phyloP scores from a whole-genome alignment of 495 filamentous ascomycete species.

The Barbatosphaeria neglecta region DNA sequence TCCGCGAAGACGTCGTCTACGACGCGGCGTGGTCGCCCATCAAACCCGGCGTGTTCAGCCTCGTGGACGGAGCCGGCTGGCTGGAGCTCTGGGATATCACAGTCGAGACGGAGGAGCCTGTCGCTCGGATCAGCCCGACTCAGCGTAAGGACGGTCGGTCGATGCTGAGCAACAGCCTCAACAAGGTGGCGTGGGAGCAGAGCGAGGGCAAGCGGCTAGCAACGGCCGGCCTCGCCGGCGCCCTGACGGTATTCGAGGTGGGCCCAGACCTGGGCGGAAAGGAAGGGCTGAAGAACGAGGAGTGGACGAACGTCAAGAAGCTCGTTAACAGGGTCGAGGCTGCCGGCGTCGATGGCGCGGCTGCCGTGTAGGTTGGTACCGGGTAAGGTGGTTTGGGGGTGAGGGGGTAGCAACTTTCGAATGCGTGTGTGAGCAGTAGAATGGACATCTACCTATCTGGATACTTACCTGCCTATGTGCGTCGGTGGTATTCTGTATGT shows the following conservation, averaged over 20 bases:
- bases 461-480: no score
- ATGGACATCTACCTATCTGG: no score
- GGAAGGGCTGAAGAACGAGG: slow-evolving; percentile 69
- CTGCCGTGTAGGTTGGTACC: slow-evolving; percentile 9
- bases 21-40: slow-evolving; percentile 89
- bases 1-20: slow-evolving; percentile 90
- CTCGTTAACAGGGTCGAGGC: slow-evolving; percentile 59
- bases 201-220: slow-evolving; percentile 76
- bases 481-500: no score
- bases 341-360: slow-evolving; percentile 20
- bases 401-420: no score
- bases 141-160: slow-evolving; percentile 44
- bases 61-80: slow-evolving; percentile 87
- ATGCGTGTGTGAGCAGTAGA: no score
- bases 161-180: slow-evolving; percentile 67
- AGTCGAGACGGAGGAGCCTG: slow-evolving; percentile 81
- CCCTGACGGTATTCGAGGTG: slow-evolving; percentile 87
- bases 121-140: slow-evolving; percentile 60
- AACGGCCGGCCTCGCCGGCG: slow-evolving; percentile 81
- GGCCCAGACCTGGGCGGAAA: slow-evolving; percentile 71
- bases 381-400: no score
- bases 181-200: slow-evolving; percentile 87
- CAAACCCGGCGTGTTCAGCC: slow-evolving; percentile 82
- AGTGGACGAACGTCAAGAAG: slow-evolving; percentile 86
- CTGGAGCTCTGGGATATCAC: slow-evolving; percentile 94